Evolutionary conservation across 1,139 yeast genomes (phyloP), one percentile per base, ranked within the genome.

Genomic region (Lodderomyces jiufengensis): DNA sequence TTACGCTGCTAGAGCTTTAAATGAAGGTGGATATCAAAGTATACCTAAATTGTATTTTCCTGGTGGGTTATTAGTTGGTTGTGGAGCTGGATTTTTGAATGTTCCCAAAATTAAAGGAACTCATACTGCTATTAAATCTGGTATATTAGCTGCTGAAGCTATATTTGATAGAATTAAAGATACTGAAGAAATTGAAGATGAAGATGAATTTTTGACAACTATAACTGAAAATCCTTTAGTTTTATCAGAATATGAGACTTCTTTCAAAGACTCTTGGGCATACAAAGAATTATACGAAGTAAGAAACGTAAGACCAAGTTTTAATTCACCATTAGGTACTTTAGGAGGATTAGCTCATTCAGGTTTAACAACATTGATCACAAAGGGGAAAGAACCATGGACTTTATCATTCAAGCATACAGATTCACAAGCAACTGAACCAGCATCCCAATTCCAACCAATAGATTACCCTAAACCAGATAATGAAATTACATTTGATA

Each of bases 61-160:
- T 5, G 98, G 98, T 37, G 98, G 98, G 37, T 80, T 88, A 5
- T 66, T 92, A 20, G 92, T 92, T 28, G 98, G 98, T 23, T 94
- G 95, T 44, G 68, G 94, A 36, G 98, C 98, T 7, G 98, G 98
- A 1, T 90, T 92, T 58, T 76, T 92, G 73, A 92, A 92, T 57
- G 97, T 92, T 31, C 97, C 98, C 31, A 92, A 92, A 58, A 84
- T 92, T 52, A 92, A 92, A 63, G 98, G 98, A n/a, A 83, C 97
- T 0, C 98, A 92, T 57, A 90, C 97, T 1, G 97, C 98, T 3
- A 84, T 92, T 77, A 92, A 90, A 59, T 74, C 94, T 9, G 98
- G 97, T 25, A 82, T 92, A 72, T 63, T 92, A 22, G 98, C 97
- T 2, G 98, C 97, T 2, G 97, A 92, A 51, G 58, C 76, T 18